Base-by-base conservation (phyloP, 768 basidiomycete species). In the Leccinum arenicola region DNA sequence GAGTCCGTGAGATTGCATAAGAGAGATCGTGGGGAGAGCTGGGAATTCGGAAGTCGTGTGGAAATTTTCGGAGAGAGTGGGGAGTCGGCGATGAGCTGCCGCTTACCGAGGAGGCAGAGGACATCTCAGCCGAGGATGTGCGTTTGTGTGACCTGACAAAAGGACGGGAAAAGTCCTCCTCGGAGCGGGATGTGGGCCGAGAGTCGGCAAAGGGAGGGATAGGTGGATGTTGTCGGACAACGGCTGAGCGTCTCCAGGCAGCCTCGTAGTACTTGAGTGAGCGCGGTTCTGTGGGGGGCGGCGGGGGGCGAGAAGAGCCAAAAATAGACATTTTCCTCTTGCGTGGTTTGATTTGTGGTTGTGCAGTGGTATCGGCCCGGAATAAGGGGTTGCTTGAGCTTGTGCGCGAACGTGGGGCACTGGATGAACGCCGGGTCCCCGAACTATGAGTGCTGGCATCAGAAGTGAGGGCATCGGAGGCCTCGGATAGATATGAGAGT, bases 21-120 rank as follows among this genome's bases (percentile, higher is more conserved):
- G 68, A 72, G 40, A 93, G 75, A 62, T 90, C 88, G 66, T 91
- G 89, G 23, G 83, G 83, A 5, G 82, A 76, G 43, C 40, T 64
- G 17, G 66, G 60, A 1, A 48, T 56, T 23, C 56, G 62, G 17
- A 62, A 33, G 14, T 70, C 67, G 21, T 58, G n/a, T 17, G 31
- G 51, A 19, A 51, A 4, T 54, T 62, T 70, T 54, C 57, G 64
- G 19, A 45, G 43, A 3, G 43, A 15, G 55, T 61, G 1, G 65
- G 70, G n/a, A 67, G 66, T 1, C 61, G 51, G 43, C 6, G 67
- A 67, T 6, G 72, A 68, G 50, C 62, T 61, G 6, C 66, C 59
- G 54, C 60, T 64, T 35, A 64, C 59, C 1, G 66, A 73, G 6
- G 81, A 82, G 19, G 80, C 78, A 56, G 76, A 80, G 17, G 83